These are phyloP conservation scores for Pyrrhoderma noxium DNA, from an alignment of 1,284 basidiomycete genomes.

Conservation along the genomic window DNA sequence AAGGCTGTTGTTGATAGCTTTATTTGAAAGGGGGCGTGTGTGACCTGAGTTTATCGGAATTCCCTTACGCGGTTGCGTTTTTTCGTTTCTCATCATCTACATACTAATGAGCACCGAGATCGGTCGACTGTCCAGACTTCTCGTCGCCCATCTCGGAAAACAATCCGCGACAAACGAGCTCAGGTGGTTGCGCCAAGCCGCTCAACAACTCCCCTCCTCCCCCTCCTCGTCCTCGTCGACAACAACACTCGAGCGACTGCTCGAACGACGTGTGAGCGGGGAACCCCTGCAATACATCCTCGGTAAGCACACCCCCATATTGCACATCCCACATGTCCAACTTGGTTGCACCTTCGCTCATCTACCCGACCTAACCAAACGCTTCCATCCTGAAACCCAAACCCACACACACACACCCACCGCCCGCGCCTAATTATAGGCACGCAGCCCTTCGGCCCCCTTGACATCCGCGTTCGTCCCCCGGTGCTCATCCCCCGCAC, in stretches of 20 bases:
- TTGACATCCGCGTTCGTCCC: slow-evolving; percentile 60
- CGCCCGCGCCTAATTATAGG: slow-evolving; percentile 50
- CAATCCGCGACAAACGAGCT: slow-evolving; percentile 46
- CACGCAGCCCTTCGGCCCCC: slow-evolving; percentile 80
- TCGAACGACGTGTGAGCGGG: slow-evolving; percentile 49
- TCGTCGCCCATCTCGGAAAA: slow-evolving; percentile 35
- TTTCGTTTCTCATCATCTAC: too few relatives aligned
- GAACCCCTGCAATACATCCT: slow-evolving; percentile 91
- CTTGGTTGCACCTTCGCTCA: too few relatives aligned
- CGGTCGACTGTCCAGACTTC: slow-evolving; percentile 11
- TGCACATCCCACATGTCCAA: too few relatives aligned
- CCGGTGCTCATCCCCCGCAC: slow-evolving; percentile 88
- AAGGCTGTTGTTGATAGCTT: too few relatives aligned
- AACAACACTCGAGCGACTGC: slow-evolving; percentile 48
- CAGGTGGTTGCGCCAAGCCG: slow-evolving; percentile 52
- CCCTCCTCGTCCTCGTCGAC: slow-evolving; percentile 21
- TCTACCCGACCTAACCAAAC: too few relatives aligned
- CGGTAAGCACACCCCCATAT: too few relatives aligned
- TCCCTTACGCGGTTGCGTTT: too few relatives aligned
- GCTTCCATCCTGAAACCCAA: too few relatives aligned
- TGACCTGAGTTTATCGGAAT: too few relatives aligned
- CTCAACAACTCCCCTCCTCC: slow-evolving; percentile 4
- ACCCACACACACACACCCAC: too few relatives aligned
- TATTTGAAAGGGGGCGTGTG: too few relatives aligned
- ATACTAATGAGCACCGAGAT: too few relatives aligned